A percentile compares a stretch with the other conserved stretches of the same genome.
Conservation (phyloP, 805 yeast genomes). For the Schwanniomyces vanrijiae region DNA sequence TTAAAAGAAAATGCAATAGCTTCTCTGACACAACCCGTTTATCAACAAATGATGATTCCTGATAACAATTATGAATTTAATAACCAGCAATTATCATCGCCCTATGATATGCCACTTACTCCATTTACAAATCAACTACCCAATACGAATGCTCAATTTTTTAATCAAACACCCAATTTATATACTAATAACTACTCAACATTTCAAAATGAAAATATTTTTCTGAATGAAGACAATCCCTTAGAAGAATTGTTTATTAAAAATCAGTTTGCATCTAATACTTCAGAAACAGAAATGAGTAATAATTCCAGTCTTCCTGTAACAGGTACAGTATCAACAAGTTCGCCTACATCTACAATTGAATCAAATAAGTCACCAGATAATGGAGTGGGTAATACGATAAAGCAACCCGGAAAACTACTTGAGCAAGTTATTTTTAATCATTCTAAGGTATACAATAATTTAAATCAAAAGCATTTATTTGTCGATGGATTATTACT, state of each 20-base stretch:
- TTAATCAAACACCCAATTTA: not conserved
- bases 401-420: slow-evolving; percentile 1
- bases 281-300: not conserved
- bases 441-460: slow-evolving; percentile 24
- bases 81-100: slow-evolving; percentile 7
- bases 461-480: slow-evolving; percentile 30
- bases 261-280: slow-evolving; percentile 6
- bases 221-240: slow-evolving; percentile 37
- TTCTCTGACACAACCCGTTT: not conserved
- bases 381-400: not conserved
- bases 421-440: slow-evolving; percentile 12
- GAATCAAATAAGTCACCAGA: slow-evolving; percentile 13
- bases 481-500: slow-evolving; percentile 38
- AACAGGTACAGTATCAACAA: slow-evolving; percentile 24
- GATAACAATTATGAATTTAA: not conserved
- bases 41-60: not conserved
- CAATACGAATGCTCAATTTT: slow-evolving; percentile 1
- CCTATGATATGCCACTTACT: slow-evolving; percentile 7
- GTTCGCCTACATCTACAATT: slow-evolving; percentile 34
- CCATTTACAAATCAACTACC: slow-evolving; percentile 1
- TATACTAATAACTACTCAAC: slow-evolving; percentile 14
- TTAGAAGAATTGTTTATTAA: slow-evolving; percentile 34
- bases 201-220: slow-evolving; percentile 38
- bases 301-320: slow-evolving; percentile 10
- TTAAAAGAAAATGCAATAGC: not conserved